These are phyloP conservation scores for Onygena corvina DNA, from an alignment of 2,329 filamentous ascomycete species.

Conservation along the genomic window DNA sequence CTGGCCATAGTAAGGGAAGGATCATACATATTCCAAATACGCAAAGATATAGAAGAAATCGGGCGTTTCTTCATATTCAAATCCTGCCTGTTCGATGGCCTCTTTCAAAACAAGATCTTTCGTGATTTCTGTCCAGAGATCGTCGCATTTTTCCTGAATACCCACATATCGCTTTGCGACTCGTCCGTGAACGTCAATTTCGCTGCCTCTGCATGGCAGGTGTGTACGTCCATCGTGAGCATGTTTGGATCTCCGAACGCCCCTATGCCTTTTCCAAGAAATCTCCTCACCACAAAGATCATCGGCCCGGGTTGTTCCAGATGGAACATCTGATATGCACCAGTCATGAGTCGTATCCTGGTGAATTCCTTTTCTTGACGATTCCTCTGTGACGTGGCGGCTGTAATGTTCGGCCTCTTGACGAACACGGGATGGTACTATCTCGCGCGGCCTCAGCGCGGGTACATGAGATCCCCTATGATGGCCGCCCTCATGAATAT, in stretches of 20 bases:
- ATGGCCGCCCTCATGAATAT: constrained; percentile 24
- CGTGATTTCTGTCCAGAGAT: constrained; percentile 94
- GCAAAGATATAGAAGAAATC: constrained; percentile 86
- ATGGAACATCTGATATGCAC: constrained; percentile 72
- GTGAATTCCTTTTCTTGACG: constrained; percentile 59
- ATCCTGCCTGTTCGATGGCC: constrained; percentile 72
- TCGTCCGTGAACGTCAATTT: constrained; percentile 22
- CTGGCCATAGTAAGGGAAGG: neutral
- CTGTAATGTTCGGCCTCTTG: constrained; percentile 50
- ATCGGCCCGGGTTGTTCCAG: constrained; percentile 72
- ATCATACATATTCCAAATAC: constrained; percentile 73
- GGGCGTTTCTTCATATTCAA: constrained; percentile 82
- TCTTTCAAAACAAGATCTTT: constrained; percentile 81
- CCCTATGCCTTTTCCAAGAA: constrained; percentile 67
- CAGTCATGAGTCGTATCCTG: constrained; percentile 64
- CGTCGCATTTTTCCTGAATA: constrained; percentile 35
- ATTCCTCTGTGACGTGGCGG: constrained; percentile 56
- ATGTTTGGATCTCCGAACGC: constrained; percentile 62
- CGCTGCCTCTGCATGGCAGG: constrained; percentile 25
- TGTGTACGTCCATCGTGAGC: constrained; percentile 52
- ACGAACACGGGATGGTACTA: constrained; percentile 13
- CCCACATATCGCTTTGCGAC: constrained; percentile 36
- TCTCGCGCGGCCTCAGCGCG: constrained; percentile 9
- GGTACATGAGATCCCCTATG: neutral
- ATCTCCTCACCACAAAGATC: constrained; percentile 65